phyloP scores from a whole-genome alignment of 805 yeast species.

The Nakazawaea holstii region DNA sequence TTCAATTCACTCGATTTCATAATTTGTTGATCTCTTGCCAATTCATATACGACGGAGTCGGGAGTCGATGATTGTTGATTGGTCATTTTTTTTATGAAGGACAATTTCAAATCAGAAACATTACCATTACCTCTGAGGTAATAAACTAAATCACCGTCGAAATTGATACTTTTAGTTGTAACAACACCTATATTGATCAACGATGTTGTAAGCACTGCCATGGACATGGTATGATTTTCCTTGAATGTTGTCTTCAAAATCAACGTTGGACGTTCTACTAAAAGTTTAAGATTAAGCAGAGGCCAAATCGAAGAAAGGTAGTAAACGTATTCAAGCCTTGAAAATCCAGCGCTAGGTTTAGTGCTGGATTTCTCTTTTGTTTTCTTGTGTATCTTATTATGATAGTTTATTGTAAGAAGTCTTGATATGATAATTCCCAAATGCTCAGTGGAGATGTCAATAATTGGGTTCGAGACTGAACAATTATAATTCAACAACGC shows the following conservation, averaged over 20 bases:
- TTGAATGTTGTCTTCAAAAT: constrained; percentile 16
- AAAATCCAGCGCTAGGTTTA: not conserved
- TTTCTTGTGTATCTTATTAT: not conserved
- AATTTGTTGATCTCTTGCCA: constrained; percentile 5
- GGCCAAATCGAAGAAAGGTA: constrained; percentile 15
- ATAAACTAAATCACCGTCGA: constrained; percentile 8
- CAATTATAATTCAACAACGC: constrained; percentile 9
- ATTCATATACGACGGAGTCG: not conserved
- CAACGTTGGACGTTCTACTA: constrained; percentile 23
- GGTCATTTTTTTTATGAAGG: constrained; percentile 16
- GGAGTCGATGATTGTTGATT: constrained; percentile 2
- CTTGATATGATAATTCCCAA: constrained; percentile 11
- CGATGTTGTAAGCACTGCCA: constrained; percentile 18
- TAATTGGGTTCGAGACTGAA: constrained; percentile 13
- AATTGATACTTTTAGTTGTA: constrained; percentile 4
- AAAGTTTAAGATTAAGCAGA: constrained; percentile 16
- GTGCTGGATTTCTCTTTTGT: not conserved
- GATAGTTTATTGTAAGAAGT: not conserved
- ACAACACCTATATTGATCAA: constrained; percentile 16
- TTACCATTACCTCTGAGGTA: constrained; percentile 14
- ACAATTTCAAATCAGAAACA: constrained; percentile 16
- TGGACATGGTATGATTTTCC: constrained; percentile 13
- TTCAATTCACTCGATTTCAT: constrained; percentile 6
- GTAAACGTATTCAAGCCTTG: constrained; percentile 5
- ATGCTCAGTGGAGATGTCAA: constrained; percentile 13